These are phyloP conservation scores for Hymenoscyphus fraxineus DNA, from an alignment of 2,329 filamentous ascomycete genomes.

Conservation along the genomic window DNA sequence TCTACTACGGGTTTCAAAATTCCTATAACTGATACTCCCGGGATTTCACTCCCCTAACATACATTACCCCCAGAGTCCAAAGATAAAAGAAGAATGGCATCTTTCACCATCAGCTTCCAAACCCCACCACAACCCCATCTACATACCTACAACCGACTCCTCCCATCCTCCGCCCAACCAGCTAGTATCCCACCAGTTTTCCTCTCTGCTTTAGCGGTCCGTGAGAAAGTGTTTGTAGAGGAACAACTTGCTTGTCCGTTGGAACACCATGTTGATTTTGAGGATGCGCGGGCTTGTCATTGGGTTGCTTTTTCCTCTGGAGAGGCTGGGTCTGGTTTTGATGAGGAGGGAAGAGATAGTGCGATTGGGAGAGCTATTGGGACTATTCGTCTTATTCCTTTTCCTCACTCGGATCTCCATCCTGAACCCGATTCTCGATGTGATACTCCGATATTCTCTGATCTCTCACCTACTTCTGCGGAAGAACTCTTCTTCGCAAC, in stretches of 20 bases:
- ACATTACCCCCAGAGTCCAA: neutral
- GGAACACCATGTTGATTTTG: slow-evolving; percentile 71
- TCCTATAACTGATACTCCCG: neutral
- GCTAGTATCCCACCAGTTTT: slow-evolving; percentile 49
- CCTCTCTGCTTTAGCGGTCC: slow-evolving; percentile 57
- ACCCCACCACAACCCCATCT: slow-evolving; percentile 11
- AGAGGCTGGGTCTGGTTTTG: no score
- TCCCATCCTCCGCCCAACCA: slow-evolving; percentile 11
- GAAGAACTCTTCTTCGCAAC: slow-evolving; percentile 1
- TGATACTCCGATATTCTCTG: neutral
- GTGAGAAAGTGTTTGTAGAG: slow-evolving; percentile 54
- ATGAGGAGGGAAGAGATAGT: neutral
- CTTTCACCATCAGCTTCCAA: neutral
- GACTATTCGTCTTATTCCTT: slow-evolving; percentile 55
- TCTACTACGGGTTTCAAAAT: neutral
- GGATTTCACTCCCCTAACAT: neutral
- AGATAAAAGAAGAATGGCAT: neutral
- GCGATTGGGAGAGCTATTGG: neutral
- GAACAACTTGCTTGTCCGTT: slow-evolving; percentile 52
- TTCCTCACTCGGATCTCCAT: slow-evolving; percentile 36
- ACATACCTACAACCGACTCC: slow-evolving; percentile 15
- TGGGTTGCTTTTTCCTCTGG: slow-evolving; percentile 52
- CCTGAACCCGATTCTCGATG: slow-evolving; percentile 33
- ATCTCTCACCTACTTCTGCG: neutral
- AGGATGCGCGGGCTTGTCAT: slow-evolving; percentile 75